Evolutionary conservation across 768 basidiomycete species (phyloP).

Genomic region (Boletus barrowsii): DNA sequence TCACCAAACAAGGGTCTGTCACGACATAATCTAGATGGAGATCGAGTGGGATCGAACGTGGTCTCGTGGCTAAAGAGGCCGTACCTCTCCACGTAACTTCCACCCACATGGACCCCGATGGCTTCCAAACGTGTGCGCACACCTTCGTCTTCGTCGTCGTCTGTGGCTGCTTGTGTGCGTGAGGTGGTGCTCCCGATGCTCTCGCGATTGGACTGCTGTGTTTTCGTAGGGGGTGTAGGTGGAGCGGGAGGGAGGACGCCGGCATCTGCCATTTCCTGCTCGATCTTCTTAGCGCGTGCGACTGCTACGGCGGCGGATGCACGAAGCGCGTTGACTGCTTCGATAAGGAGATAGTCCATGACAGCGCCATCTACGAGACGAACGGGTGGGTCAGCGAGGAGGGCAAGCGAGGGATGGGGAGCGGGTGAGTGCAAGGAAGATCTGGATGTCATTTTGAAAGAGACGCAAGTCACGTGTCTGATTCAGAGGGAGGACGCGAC

Average conservation of each 20-base stretch:
- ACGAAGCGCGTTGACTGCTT: slow-evolving; percentile 70
- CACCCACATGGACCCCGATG: slow-evolving; percentile 84
- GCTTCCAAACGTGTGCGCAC: slow-evolving; percentile 68
- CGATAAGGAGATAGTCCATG: slow-evolving; percentile 87
- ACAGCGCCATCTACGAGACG: slow-evolving; percentile 62
- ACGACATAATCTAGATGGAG: slow-evolving; percentile 59
- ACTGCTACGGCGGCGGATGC: slow-evolving; percentile 72
- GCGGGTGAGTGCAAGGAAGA: slow-evolving; percentile 26
- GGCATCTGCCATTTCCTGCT: slow-evolving; percentile 76
- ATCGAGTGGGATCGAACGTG: background rate
- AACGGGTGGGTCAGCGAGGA: slow-evolving; percentile 61
- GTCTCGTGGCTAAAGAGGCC: background rate
- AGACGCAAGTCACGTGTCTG: slow-evolving; percentile 12
- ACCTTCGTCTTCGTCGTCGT: slow-evolving; percentile 73
- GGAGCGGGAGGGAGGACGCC: slow-evolving; percentile 61
- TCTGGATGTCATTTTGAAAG: too few relatives aligned
- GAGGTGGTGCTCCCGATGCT: slow-evolving; percentile 32
- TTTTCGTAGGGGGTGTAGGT: slow-evolving; percentile 41
- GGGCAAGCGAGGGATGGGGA: slow-evolving; percentile 33
- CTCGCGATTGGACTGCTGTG: slow-evolving; percentile 29
- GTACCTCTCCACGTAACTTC: slow-evolving; percentile 82
- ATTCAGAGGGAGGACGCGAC: slow-evolving; percentile 4
- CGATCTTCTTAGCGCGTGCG: slow-evolving; percentile 61
- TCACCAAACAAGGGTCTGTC: slow-evolving; percentile 74
- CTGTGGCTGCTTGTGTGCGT: slow-evolving; percentile 24